Percentiles rank a stretch among this genome's conserved stretches.
phyloP scores from a whole-genome alignment of 495 filamentous ascomycete species.

The Ramalina peruviana region DNA sequence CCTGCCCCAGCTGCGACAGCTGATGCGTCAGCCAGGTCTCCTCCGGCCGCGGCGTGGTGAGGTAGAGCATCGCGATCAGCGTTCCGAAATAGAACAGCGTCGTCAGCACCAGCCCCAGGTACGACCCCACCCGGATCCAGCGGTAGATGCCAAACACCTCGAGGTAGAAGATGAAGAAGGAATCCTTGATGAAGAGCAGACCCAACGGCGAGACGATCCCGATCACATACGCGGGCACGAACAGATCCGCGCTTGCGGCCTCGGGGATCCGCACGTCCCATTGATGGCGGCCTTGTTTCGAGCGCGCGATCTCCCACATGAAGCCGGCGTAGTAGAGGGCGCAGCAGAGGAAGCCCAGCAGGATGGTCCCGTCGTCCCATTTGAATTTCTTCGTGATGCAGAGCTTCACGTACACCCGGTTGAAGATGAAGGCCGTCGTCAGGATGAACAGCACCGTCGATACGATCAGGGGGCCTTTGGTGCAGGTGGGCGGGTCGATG shows the following conservation, averaged over 20 bases:
- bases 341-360: neutral
- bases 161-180: conserved; percentile 12
- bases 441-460: conserved; percentile 1
- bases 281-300: neutral
- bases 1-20: neutral
- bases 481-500: neutral
- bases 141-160: conserved; percentile 8
- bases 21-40: neutral
- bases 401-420: conserved; percentile 2
- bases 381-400: neutral
- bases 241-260: neutral
- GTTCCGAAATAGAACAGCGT: neutral
- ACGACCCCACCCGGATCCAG: conserved; percentile 8
- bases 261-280: conserved; percentile 1
- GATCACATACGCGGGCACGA: neutral
- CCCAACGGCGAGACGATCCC: neutral
- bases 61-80: neutral
- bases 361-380: conserved; percentile 4
- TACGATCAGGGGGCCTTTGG: neutral
- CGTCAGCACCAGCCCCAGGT: neutral
- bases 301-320: neutral
- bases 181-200: conserved; percentile 5
- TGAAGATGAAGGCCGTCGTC: neutral
- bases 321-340: neutral
- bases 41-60: neutral